phyloP scores from a whole-genome alignment of 2,329 filamentous ascomycete species.

The Fusarium sacchari region DNA sequence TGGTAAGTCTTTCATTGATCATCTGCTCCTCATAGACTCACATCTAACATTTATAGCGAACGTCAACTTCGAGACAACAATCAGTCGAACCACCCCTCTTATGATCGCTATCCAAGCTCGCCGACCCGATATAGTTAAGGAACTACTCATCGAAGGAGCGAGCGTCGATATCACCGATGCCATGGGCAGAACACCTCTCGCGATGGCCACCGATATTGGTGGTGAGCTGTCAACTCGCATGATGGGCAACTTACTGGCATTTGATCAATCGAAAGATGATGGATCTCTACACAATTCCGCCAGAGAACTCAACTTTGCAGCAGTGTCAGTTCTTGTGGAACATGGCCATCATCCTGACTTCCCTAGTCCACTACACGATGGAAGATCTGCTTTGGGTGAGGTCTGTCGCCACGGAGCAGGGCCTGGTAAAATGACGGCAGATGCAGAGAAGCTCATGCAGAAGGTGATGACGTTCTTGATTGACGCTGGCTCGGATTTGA shows the following conservation, averaged over 20 bases:
- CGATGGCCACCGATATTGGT: slow-evolving; percentile 66
- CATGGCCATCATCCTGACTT: slow-evolving; percentile 72
- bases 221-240: slow-evolving; percentile 64
- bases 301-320: slow-evolving; percentile 65
- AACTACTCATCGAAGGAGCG: slow-evolving; percentile 66
- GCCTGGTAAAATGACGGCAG: slow-evolving; percentile 54
- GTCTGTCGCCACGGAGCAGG: slow-evolving; percentile 67
- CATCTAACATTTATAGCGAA: slow-evolving; percentile 55
- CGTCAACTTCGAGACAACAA: slow-evolving; percentile 63
- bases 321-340: slow-evolving; percentile 66
- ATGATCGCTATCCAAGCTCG: slow-evolving; percentile 67
- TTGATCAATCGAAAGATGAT: slow-evolving; percentile 68
- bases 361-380: slow-evolving; percentile 69
- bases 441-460: slow-evolving; percentile 64
- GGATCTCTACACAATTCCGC: slow-evolving; percentile 74
- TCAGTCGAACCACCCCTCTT: slow-evolving; percentile 66
- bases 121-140: slow-evolving; percentile 66
- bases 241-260: slow-evolving; percentile 64
- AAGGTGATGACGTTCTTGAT: slow-evolving; percentile 67
- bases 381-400: slow-evolving; percentile 71
- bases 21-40: not conserved
- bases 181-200: slow-evolving; percentile 67
- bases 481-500: slow-evolving; percentile 65
- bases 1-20: slow-evolving; percentile 45
- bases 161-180: slow-evolving; percentile 68